Percentiles rank a stretch among this genome's conserved stretches.
Evolutionary conservation across 139 green algal genomes (phyloP).

Genomic region (Chlorella vulgaris): DNA sequence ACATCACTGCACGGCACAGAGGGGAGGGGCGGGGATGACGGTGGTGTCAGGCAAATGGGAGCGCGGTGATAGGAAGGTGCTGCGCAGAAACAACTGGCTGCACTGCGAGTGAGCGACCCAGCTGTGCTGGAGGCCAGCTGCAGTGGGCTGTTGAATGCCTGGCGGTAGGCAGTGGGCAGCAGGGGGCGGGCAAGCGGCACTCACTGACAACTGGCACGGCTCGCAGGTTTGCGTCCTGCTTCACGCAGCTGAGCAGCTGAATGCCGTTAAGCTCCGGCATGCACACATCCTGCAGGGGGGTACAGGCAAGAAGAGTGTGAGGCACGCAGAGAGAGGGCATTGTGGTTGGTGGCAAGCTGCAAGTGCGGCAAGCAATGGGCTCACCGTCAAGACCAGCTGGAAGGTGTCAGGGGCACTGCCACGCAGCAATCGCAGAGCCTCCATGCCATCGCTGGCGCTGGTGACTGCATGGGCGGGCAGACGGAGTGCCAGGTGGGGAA

Average conservation of each 20-base stretch:
- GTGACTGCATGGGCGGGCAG: slow-evolving; percentile 63
- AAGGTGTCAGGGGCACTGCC: slow-evolving; percentile 67
- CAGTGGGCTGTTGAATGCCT: too few species aligned
- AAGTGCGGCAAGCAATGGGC: slow-evolving; percentile 15
- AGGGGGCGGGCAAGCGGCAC: too few species aligned
- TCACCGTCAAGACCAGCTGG: slow-evolving; percentile 83
- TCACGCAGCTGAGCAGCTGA: slow-evolving; percentile 80
- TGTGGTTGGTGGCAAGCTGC: neutral
- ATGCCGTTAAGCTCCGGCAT: slow-evolving; percentile 91
- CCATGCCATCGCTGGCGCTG: slow-evolving; percentile 67
- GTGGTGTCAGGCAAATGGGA: neutral
- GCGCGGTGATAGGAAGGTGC: too few species aligned
- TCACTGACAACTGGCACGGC: slow-evolving; percentile 88
- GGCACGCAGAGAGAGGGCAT: too few species aligned
- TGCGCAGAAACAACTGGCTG: too few species aligned
- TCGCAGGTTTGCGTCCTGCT: slow-evolving; percentile 59
- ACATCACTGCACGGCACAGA: slow-evolving; percentile 79
- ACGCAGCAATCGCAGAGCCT: slow-evolving; percentile 79
- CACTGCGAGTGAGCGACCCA: too few species aligned
- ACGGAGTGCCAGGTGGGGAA: neutral
- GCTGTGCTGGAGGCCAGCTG: too few species aligned
- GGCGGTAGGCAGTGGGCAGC: too few species aligned
- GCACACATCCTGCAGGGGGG: slow-evolving; percentile 80
- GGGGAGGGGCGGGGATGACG: neutral
- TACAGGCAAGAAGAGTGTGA: too few species aligned